Evolutionary conservation across 306 rosid species (phyloP).

Genomic region (Medicago lupulina): DNA sequence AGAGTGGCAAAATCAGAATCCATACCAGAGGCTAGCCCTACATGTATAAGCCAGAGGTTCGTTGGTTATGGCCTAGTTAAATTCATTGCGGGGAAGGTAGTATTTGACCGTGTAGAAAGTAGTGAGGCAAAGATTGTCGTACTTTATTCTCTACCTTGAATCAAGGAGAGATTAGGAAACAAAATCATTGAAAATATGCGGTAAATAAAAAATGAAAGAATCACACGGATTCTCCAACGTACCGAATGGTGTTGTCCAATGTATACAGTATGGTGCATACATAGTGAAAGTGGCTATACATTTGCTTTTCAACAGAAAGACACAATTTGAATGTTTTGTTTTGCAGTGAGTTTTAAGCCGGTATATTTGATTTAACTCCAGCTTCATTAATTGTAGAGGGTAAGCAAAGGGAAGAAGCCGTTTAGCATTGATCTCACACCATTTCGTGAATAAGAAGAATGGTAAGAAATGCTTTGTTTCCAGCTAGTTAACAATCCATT

Average conservation of each 20-base stretch:
- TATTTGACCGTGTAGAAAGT: too few species aligned
- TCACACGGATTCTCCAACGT: too few species aligned
- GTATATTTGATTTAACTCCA: constrained; percentile 33
- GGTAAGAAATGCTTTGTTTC: constrained; percentile 44
- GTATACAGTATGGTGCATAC: neutral
- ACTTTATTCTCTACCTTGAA: too few species aligned
- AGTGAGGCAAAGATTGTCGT: too few species aligned
- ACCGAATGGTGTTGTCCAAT: neutral
- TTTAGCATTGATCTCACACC: constrained; percentile 89
- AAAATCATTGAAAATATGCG: too few species aligned
- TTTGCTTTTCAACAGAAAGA: constrained; percentile 12
- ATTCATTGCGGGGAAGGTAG: too few species aligned
- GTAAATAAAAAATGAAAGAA: too few species aligned
- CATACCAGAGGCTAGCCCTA: neutral
- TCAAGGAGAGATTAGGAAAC: too few species aligned
- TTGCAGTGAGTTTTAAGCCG: constrained; percentile 14
- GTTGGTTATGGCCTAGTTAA: neutral
- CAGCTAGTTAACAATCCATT: neutral
- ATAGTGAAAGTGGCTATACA: neutral
- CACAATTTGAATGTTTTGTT: constrained; percentile 21
- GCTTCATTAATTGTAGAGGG: constrained; percentile 60
- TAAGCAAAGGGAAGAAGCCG: constrained; percentile 82
- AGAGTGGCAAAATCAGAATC: neutral
- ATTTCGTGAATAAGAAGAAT: constrained; percentile 57
- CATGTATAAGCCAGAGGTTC: neutral